Conservation (phyloP, 2,329 filamentous ascomycete genomes). For the Zymoseptoria tritici region DNA sequence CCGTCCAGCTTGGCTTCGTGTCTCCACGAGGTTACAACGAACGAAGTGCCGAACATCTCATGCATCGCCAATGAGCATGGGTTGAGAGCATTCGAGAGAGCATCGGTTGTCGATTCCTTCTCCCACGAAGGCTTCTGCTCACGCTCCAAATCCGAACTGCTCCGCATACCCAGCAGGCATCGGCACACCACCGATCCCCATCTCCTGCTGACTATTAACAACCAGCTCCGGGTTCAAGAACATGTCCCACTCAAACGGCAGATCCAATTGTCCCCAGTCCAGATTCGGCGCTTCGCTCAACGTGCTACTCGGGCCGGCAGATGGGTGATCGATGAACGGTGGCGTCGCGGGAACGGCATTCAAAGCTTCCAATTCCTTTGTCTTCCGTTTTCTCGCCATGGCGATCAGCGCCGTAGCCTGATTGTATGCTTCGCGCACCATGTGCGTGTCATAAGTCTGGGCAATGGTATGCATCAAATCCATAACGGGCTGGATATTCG, state of each 20-base stretch:
- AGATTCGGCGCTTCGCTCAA: constrained; percentile 26
- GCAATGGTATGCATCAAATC: constrained; percentile 34
- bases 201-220: constrained; percentile 21
- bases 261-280: constrained; percentile 26
- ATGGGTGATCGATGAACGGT: constrained; percentile 25
- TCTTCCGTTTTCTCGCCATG: constrained; percentile 27
- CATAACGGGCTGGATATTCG: constrained; percentile 32
- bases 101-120: not conserved
- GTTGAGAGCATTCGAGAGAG: no score
- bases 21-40: no score
- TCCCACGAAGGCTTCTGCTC: not conserved
- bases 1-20: no score
- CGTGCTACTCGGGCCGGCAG: constrained; percentile 19
- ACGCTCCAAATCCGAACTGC: constrained; percentile 13
- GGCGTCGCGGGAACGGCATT: constrained; percentile 20
- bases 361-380: constrained; percentile 27
- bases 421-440: constrained; percentile 33
- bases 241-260: constrained; percentile 30
- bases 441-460: constrained; percentile 30
- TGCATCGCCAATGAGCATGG: no score
- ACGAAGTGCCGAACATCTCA: no score
- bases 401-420: constrained; percentile 26
- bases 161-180: constrained; percentile 8
- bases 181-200: not conserved
- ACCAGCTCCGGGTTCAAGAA: constrained; percentile 30